Conservation (phyloP, 2,329 filamentous ascomycete species). For the Plenodomus tracheiphilus region DNA sequence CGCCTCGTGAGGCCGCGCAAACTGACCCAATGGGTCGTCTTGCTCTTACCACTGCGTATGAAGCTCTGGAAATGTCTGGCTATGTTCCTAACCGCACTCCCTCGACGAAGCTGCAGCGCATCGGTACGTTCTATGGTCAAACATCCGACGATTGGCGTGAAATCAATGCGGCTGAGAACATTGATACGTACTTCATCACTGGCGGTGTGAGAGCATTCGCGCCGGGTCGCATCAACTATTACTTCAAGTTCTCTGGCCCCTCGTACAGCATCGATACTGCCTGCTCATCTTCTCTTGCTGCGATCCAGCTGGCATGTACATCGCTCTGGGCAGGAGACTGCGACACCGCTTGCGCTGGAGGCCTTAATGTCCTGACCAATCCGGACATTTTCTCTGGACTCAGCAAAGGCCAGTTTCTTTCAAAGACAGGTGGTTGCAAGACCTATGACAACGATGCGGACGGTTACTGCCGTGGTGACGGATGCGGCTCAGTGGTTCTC, state of each 20-base stretch:
- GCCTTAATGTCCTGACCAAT: slow-evolving; percentile 77
- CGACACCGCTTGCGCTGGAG: slow-evolving; percentile 79
- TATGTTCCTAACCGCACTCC: slow-evolving; percentile 73
- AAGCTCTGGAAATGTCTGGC: slow-evolving; percentile 79
- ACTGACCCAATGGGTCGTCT: slow-evolving; percentile 82
- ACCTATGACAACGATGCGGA: slow-evolving; percentile 81
- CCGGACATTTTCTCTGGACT: slow-evolving; percentile 78
- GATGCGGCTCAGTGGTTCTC: slow-evolving; percentile 72
- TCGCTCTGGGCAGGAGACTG: slow-evolving; percentile 76
- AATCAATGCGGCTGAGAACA: slow-evolving; percentile 71
- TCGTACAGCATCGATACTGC: slow-evolving; percentile 77
- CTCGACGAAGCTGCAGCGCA: slow-evolving; percentile 65
- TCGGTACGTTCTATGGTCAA: slow-evolving; percentile 75
- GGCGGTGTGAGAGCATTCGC: slow-evolving; percentile 65
- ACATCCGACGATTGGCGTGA: slow-evolving; percentile 79
- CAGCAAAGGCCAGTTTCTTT: slow-evolving; percentile 76
- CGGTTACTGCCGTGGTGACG: slow-evolving; percentile 81
- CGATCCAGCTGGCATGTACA: slow-evolving; percentile 72
- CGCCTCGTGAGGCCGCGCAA: slow-evolving; percentile 75
- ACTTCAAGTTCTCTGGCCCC: slow-evolving; percentile 75
- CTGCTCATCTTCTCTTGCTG: slow-evolving; percentile 73
- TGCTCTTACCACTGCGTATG: slow-evolving; percentile 75
- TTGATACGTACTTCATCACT: slow-evolving; percentile 70
- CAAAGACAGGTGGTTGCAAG: slow-evolving; percentile 75
- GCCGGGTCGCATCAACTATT: slow-evolving; percentile 72